Conservation (phyloP, 192 early-diverging fungal genomes). For the Backusella parvicylindrica region DNA sequence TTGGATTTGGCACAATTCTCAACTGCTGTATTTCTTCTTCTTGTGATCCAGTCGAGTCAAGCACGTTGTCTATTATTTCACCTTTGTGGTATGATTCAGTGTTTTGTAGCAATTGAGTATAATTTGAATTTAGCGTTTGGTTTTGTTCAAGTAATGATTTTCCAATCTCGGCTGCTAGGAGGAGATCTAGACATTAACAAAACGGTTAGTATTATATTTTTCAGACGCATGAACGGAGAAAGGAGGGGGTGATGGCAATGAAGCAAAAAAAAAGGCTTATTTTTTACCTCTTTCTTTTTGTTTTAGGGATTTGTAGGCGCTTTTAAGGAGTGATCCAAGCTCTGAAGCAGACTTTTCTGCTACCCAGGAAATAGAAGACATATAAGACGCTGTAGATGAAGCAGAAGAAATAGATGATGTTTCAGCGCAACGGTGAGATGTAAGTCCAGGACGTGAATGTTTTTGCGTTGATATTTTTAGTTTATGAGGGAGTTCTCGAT, state of each 20-base stretch:
- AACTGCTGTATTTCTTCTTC: background rate
- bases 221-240: too few species aligned
- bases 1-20: background rate
- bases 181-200: slow-evolving; percentile 23
- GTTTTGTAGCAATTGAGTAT: slow-evolving; percentile 22
- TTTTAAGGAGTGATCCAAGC: slow-evolving; percentile 24
- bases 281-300: slow-evolving; percentile 31
- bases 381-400: slow-evolving; percentile 12
- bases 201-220: background rate
- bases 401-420: slow-evolving; percentile 20
- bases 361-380: slow-evolving; percentile 27
- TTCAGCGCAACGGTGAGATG: background rate
- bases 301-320: slow-evolving; percentile 23
- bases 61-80: background rate
- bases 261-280: background rate
- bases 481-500: background rate
- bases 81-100: background rate
- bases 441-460: background rate
- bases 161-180: slow-evolving; percentile 40
- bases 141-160: slow-evolving; percentile 41
- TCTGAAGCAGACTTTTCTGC: slow-evolving; percentile 28
- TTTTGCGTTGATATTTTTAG: background rate
- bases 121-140: slow-evolving; percentile 32
- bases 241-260: too few species aligned
- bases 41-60: background rate